phyloP scores from a whole-genome alignment of 2,329 filamentous ascomycete genomes.

The Cladosporium sp. region DNA sequence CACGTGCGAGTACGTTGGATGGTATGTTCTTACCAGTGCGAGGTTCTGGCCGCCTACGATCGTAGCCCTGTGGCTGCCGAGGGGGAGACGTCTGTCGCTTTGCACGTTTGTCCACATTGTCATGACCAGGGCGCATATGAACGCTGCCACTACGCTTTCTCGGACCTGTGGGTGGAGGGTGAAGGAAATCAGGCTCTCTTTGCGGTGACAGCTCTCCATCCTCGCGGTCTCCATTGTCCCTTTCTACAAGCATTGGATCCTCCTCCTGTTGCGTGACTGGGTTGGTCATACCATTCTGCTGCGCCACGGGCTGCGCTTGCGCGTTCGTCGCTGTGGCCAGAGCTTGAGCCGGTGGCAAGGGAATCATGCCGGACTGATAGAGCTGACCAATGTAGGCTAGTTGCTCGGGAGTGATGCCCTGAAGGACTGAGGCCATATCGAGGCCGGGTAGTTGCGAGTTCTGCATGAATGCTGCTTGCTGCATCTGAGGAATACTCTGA shows the following conservation, averaged over 20 bases:
- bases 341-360: constrained; percentile 23
- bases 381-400: constrained; percentile 28
- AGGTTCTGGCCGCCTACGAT: constrained; percentile 10
- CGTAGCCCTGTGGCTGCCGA: constrained; percentile 19
- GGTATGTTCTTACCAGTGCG: neutral
- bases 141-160: constrained; percentile 24
- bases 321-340: neutral
- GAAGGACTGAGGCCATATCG: constrained; percentile 24
- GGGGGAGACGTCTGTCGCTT: neutral
- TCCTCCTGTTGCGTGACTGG: constrained; percentile 1
- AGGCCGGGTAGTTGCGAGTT: constrained; percentile 28
- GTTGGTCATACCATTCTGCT: neutral
- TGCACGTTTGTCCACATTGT: neutral
- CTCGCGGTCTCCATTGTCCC: constrained; percentile 78
- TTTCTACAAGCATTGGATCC: constrained; percentile 42
- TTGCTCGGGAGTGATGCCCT: constrained; percentile 32
- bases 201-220: constrained; percentile 57
- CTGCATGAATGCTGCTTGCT: constrained; percentile 25
- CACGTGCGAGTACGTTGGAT: neutral
- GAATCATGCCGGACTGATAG: constrained; percentile 31
- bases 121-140: neutral
- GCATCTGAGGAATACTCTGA: constrained; percentile 14
- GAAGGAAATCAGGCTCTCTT: constrained; percentile 27
- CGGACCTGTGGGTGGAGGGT: constrained; percentile 32
- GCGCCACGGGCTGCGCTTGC: neutral